Conservation (phyloP, 139 green algal species). For the Tetraselmis striata region DNA sequence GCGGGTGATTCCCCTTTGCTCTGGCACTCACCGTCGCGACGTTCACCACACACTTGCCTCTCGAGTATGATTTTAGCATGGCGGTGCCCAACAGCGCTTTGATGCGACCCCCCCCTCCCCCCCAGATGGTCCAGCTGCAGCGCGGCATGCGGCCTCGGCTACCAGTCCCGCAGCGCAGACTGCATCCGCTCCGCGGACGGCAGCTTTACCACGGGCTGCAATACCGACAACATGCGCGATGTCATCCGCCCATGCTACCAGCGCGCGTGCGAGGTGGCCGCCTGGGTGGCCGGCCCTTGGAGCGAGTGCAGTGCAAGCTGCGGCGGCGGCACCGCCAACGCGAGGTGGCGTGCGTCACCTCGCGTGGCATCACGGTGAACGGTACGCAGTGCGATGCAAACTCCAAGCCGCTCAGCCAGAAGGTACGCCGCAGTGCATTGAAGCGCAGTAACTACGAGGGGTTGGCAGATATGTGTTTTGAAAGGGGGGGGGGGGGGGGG, state of each 20-base stretch:
- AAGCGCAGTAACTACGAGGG: too few species aligned
- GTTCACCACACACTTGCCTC: too few species aligned
- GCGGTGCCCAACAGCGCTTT: too few species aligned
- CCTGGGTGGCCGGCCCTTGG: neutral
- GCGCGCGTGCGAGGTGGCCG: neutral
- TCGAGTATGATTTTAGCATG: too few species aligned
- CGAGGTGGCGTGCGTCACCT: neutral
- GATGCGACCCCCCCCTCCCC: too few species aligned
- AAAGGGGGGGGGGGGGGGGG: too few species aligned
- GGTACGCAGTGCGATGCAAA: neutral
- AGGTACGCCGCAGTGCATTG: too few species aligned
- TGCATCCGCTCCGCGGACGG: neutral
- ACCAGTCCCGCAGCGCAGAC: neutral
- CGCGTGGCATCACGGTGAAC: neutral
- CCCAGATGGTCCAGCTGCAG: neutral
- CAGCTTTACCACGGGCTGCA: neutral
- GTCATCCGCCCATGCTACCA: neutral
- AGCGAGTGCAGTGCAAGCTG: neutral
- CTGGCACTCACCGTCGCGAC: too few species aligned
- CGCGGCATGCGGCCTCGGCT: neutral
- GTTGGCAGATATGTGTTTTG: too few species aligned
- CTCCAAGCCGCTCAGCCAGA: too few species aligned
- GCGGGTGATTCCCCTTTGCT: too few species aligned
- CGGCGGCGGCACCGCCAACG: neutral
- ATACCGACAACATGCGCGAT: neutral